phyloP scores from a whole-genome alignment of 441 rosid genomes.

The Manihot esculenta region DNA sequence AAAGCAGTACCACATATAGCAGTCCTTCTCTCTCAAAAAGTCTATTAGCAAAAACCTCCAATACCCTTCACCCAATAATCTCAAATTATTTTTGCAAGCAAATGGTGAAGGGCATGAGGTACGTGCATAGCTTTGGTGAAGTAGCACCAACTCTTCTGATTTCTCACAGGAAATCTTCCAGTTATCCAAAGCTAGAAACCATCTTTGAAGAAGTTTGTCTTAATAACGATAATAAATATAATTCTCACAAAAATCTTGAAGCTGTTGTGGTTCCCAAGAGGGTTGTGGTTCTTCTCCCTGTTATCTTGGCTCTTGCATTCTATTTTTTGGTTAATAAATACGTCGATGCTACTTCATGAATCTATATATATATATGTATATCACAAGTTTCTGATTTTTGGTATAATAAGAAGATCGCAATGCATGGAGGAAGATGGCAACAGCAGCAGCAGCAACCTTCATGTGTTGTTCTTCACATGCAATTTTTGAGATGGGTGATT shows the following conservation, averaged over 20 bases:
- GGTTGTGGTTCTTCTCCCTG: slow-evolving; percentile 8
- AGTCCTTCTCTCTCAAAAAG: background rate
- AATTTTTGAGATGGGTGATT: too few species aligned
- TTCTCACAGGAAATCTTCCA: slow-evolving; percentile 11
- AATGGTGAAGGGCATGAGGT: slow-evolving; percentile 15
- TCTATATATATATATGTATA: too few species aligned
- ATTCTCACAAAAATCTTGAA: background rate
- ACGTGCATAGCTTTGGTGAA: slow-evolving; percentile 8
- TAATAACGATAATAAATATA: background rate
- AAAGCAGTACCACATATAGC: background rate
- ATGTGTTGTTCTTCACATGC: too few species aligned
- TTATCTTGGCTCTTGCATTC: slow-evolving; percentile 2
- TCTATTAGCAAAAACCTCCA: background rate
- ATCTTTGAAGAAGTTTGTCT: slow-evolving; percentile 15
- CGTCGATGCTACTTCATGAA: background rate
- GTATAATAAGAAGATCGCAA: too few species aligned
- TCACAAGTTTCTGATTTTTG: too few species aligned
- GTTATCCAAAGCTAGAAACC: slow-evolving; percentile 19
- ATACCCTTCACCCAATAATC: background rate
- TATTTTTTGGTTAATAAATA: slow-evolving; percentile 9
- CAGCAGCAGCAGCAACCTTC: too few species aligned
- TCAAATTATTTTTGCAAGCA: background rate
- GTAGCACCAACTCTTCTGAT: slow-evolving; percentile 13
- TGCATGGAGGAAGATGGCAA: too few species aligned
- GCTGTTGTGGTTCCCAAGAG: slow-evolving; percentile 7